Evolutionary conservation across 2,329 filamentous ascomycete genomes (phyloP).

Genomic region (Helminthosporium solani): DNA sequence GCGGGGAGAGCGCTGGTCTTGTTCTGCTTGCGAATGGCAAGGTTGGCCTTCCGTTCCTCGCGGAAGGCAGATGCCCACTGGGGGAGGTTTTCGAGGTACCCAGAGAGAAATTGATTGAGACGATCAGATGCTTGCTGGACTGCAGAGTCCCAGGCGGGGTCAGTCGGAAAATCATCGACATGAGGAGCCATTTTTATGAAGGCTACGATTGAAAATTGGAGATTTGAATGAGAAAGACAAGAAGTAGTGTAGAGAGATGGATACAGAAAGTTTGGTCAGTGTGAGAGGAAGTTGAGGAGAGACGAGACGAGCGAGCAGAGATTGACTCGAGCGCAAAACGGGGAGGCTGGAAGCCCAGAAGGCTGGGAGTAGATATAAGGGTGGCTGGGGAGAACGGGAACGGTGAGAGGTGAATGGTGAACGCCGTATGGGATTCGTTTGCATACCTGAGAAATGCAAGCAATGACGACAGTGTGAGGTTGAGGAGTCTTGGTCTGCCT

Average conservation of each 20-base stretch:
- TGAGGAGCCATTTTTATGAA: not conserved
- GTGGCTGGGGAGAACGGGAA: constrained; percentile 9
- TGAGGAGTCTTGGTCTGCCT: not conserved
- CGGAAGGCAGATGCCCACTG: constrained; percentile 11
- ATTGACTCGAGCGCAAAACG: too few species aligned
- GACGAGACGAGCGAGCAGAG: not conserved
- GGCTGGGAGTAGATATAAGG: not conserved
- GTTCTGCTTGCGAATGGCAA: not conserved
- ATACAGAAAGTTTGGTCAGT: constrained; percentile 1
- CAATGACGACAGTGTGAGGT: too few species aligned
- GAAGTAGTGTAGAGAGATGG: not conserved
- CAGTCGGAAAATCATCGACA: not conserved
- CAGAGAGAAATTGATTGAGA: constrained; percentile 2
- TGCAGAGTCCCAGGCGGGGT: constrained; percentile 11
- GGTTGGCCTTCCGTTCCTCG: not conserved
- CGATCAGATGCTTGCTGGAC: not conserved
- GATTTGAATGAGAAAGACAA: not conserved
- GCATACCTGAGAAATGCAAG: too few species aligned
- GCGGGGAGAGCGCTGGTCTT: not conserved
- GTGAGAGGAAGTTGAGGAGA: not conserved
- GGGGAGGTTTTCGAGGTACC: constrained; percentile 4
- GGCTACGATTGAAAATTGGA: not conserved
- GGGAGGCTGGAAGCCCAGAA: not conserved
- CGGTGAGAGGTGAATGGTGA: too few species aligned
- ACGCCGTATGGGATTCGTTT: too few species aligned